A percentile compares a stretch with the other conserved stretches of the same genome.
Conservation (phyloP, 2,329 filamentous ascomycete species). For the Phialophora chinensis region DNA sequence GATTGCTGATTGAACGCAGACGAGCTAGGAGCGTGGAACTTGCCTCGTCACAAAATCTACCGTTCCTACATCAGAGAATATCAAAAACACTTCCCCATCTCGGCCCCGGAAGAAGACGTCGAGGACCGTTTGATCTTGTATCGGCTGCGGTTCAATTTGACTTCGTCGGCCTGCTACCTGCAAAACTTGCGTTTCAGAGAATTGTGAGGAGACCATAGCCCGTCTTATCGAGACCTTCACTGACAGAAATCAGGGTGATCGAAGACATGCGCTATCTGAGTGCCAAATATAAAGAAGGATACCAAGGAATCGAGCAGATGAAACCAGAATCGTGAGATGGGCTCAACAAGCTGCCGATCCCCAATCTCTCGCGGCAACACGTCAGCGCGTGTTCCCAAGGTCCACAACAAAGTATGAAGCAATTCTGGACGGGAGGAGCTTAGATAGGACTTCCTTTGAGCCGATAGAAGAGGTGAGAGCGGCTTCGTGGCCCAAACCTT, state of each 20-base stretch:
- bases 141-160: not conserved
- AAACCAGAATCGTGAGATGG: not conserved
- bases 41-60: not conserved
- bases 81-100: not conserved
- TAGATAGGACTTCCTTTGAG: not conserved
- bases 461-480: not conserved
- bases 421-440: not conserved
- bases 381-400: not conserved
- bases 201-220: not conserved
- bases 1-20: not conserved
- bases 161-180: not conserved
- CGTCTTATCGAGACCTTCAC: not conserved
- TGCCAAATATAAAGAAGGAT: constrained; percentile 1
- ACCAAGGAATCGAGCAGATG: not conserved
- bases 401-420: not conserved
- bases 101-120: not conserved
- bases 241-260: not conserved
- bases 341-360: not conserved
- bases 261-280: not conserved
- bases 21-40: not conserved
- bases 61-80: not conserved
- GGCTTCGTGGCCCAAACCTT: not conserved
- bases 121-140: not conserved
- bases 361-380: not conserved
- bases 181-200: not conserved